Base-by-base conservation (phyloP, 2,329 filamentous ascomycete genomes). In the Hypoxylon sp. region DNA sequence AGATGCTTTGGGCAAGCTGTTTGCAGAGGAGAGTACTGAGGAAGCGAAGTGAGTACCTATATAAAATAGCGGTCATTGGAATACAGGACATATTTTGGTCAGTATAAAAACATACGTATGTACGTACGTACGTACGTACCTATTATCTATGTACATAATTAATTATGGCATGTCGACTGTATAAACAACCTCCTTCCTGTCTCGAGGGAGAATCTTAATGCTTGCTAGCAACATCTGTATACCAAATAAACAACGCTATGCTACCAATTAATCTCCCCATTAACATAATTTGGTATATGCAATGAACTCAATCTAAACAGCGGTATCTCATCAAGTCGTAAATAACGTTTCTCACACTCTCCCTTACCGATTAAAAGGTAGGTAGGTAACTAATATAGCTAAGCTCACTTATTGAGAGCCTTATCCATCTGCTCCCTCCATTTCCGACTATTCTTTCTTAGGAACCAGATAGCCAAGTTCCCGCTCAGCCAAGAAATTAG, bases 391-490 rank as follows among this genome's bases (percentile, higher is more conserved):
- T 26, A 35, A 51, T 14, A 11, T 14, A 17, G 33, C 42, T 22
- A 3, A 3, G 9, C 14, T 71, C 47, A 64, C 47, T 68, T 31
- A 51, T 66, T 71, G 67, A 85, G 71, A 52, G 79, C 79, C 73
- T 79, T 78, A 71, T 92, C 88, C 88, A 93, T 91, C 31, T 80
- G 78, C 55, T 81, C 81, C 74, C 91, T 86, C 92, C 92, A 94
- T 73, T 81, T 83, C 17, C 84, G 81, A 0, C 88, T 88, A 73
- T 86, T 90, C 69, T 81, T 85, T 73, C 84, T 84, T 81, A 94
- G 85, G 0, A 86, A 78, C 80, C 85, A 89, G 22, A 94, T 86
- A 14, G 88, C 84, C 5, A 80, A 75, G 50, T 85, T 86, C 5
- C 89, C 87, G 69, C 85, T 86, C 0, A 87, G 75, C 75, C 92